phyloP scores from a whole-genome alignment of 805 yeast species.

The Kurtzmaniella cleridarum region DNA sequence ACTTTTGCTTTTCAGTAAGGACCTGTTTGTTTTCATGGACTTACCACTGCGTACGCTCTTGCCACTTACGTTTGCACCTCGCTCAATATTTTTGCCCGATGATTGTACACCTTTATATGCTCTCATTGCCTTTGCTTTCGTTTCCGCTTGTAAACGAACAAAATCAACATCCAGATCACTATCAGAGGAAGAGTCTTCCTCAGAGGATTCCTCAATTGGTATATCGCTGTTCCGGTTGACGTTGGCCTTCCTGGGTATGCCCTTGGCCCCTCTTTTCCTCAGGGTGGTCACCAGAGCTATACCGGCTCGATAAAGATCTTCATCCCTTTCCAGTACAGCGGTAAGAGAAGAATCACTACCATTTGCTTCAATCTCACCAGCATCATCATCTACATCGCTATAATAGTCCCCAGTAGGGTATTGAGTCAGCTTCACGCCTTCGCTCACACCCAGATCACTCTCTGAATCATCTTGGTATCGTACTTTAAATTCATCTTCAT shows the following conservation, averaged over 20 bases:
- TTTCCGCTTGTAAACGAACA: slow-evolving; percentile 64
- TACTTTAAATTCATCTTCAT: neutral
- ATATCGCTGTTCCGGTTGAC: slow-evolving; percentile 4
- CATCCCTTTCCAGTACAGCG: slow-evolving; percentile 28
- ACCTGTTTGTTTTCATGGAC: slow-evolving; percentile 12
- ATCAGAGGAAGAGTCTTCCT: slow-evolving; percentile 37
- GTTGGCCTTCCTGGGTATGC: slow-evolving; percentile 1
- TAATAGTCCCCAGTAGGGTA: too few species aligned
- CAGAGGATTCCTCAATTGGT: slow-evolving; percentile 16
- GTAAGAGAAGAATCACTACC: slow-evolving; percentile 38
- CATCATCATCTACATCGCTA: neutral
- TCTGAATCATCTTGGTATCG: too few species aligned
- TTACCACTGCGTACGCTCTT: neutral
- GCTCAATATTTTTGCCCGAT: slow-evolving; percentile 5
- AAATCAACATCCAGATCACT: slow-evolving; percentile 70
- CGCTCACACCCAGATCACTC: too few species aligned
- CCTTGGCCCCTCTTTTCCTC: slow-evolving; percentile 9
- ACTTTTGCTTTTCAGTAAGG: slow-evolving; percentile 4
- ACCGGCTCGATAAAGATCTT: neutral
- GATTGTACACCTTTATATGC: slow-evolving; percentile 25
- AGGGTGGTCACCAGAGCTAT: neutral
- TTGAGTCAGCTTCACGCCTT: too few species aligned
- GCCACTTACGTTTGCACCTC: neutral
- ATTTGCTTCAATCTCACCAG: neutral
- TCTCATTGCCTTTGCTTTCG: slow-evolving; percentile 52